Evolutionary conservation across 768 basidiomycete species (phyloP), one percentile per base, ranked within the genome.

Genomic region (Lactarius sanguifluus): DNA sequence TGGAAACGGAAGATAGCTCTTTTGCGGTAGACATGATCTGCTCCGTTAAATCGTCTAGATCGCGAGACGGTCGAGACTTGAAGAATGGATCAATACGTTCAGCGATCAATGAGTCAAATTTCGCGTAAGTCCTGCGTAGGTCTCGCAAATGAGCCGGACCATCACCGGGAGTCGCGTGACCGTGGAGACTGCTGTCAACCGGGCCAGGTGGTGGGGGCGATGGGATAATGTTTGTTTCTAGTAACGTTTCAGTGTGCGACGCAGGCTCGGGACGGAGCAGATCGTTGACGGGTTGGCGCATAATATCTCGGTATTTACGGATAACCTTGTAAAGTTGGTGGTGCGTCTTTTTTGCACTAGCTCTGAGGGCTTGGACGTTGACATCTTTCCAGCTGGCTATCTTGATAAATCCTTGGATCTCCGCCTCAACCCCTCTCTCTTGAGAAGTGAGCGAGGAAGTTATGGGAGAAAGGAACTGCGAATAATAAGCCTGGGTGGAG

Each of bases 301-400:
- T 81, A 28, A 92, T 75, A 54, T 93, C 90, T n/a, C 94, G 86
- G 80, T 95, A 96, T 79, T 94, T 97, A 60, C 93, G 86, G 66
- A 98, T 85, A 69, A 87, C 83, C 75, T 92, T 94, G 83, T 93
- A 95, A 2, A 99, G 80, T 69, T 96, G 92, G 65, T 87, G 88
- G 75, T 99, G 97, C 1, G 94, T 94, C 72, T 82, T 87, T 66
- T 91, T 87, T 0, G 97, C 95, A 73, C 95, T 97, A 67, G 91
- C 88, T 75, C 90, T 92, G 65, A 99, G 81, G 2, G 97, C 95
- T 69, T 92, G 89, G 12, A 98, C 91, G 72, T 98, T 99, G 73
- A 95, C 80, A 73, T 99, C 97, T 76, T 92, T 97, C 97, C 97
- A 98, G 73, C 95, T 98, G 2, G 97, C 97, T 55, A 99, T 81